These are phyloP conservation scores for Nephelium lappaceum DNA, from an alignment of 345 rosid species.

Conservation along the genomic window DNA sequence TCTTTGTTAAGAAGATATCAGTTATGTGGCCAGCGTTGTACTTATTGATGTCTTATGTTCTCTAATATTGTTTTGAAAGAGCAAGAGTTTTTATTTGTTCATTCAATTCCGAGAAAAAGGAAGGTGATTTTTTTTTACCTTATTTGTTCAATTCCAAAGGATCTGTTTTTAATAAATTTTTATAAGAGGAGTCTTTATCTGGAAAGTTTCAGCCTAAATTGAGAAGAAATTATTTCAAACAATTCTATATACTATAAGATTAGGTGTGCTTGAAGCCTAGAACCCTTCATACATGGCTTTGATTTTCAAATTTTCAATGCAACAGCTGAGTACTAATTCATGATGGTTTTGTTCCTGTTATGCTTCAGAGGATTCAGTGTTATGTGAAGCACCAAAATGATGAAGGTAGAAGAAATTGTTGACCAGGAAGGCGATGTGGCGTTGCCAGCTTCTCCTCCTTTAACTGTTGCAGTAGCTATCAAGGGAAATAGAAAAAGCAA, in stretches of 20 bases:
- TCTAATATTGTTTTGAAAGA: too few species aligned
- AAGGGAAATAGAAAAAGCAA: constrained; percentile 68
- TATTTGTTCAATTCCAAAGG: too few species aligned
- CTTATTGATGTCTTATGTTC: too few species aligned
- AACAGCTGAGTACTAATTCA: neutral
- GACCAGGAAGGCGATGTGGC: constrained; percentile 26
- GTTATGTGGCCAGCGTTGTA: too few species aligned
- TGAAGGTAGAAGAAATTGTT: constrained; percentile 42
- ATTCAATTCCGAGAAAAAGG: too few species aligned
- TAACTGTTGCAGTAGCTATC: constrained; percentile 63
- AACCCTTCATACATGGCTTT: neutral
- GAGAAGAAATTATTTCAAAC: neutral
- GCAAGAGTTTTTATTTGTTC: too few species aligned
- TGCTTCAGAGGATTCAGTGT: constrained; percentile 2
- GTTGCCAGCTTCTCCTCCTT: constrained; percentile 43
- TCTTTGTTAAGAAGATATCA: too few species aligned
- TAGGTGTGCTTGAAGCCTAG: neutral
- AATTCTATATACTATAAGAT: neutral
- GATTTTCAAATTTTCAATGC: neutral
- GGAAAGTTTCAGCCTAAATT: neutral
- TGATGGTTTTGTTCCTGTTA: neutral
- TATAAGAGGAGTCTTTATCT: neutral
- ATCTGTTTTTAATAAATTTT: too few species aligned
- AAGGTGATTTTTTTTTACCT: too few species aligned
- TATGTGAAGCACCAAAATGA: constrained; percentile 20